phyloP scores from a whole-genome alignment of 345 rosid genomes.

The Hevea brasiliensis region DNA sequence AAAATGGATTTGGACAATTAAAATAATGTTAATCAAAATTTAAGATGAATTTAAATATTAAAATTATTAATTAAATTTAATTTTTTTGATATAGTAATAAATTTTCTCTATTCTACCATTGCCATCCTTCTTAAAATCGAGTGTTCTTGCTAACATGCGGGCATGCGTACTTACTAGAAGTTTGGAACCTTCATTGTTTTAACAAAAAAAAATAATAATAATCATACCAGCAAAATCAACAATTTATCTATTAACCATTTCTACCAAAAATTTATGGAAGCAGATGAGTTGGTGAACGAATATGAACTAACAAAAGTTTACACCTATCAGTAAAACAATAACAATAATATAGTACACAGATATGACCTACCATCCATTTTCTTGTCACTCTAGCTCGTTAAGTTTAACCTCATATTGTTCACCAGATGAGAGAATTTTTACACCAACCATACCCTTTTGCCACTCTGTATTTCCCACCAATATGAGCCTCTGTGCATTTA shows the following conservation, averaged over 20 bases:
- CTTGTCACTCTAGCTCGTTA: constrained; percentile 51
- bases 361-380: neutral
- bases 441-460: constrained; percentile 77
- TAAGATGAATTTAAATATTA: too few species aligned
- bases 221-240: neutral
- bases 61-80: too few species aligned
- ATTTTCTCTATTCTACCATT: too few species aligned
- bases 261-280: neutral
- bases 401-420: constrained; percentile 79
- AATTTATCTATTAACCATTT: neutral
- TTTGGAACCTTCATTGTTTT: too few species aligned
- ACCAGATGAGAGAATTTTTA: constrained; percentile 70
- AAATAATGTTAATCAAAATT: too few species aligned
- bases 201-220: too few species aligned
- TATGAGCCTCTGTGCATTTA: constrained; percentile 72
- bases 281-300: neutral
- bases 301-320: neutral
- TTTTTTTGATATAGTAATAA: too few species aligned
- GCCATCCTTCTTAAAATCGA: too few species aligned
- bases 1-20: too few species aligned
- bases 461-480: constrained; percentile 80
- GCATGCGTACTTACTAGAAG: too few species aligned
- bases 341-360: neutral
- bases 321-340: neutral
- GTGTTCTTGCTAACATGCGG: too few species aligned